Base-by-base conservation (phyloP, 257 asterid genomes). In the Perilla frutescens region DNA sequence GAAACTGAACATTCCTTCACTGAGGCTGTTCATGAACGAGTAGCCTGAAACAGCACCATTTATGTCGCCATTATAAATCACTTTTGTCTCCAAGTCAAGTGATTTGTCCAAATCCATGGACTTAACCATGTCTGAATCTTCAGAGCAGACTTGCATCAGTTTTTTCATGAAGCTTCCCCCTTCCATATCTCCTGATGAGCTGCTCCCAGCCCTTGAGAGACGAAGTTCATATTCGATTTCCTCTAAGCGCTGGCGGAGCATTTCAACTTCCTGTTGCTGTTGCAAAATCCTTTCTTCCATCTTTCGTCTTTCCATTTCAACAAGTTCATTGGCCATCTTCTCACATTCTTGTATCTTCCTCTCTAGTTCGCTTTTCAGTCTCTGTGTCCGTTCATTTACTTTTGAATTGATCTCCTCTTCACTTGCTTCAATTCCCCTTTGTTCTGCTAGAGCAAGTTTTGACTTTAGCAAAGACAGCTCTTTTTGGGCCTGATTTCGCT, bases 91-190 rank as follows among this genome's bases (percentile, higher is more conserved):
- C 84, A 92, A 48, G 66, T 95, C 99, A 2, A 85, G 79, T 0
- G 99, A 95, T 55, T 73, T 81, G 53, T 77, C 90, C 86, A 95
- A 79, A 81, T 95, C 99, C 99, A 94, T 95, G 44, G 99, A 95
- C 87, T 89, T 87, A 11, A 90, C 99, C 99, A 95, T 95, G 37
- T 89, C 96, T 0, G 92, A 69, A 48, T 89, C 97, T 1, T 90
- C 97, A 12, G 73, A 51, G 75, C 81, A 88, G 4, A 66, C 81
- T 14, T 89, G 91, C 90, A 89, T 3, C 62, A 95, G 83, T 60
- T 80, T 87, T 45, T 79, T 88, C 81, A 85, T 86, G 39, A 95
- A 90, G 59, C 78, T 69, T 45, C 83, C 86, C 37, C 92, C 96
- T 60, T 79, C 98, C 20, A 71, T 40, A 3, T 89, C 96, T 26